Evolutionary conservation across 345 rosid species (phyloP).

Genomic region (Erysimum cheiranthoides): DNA sequence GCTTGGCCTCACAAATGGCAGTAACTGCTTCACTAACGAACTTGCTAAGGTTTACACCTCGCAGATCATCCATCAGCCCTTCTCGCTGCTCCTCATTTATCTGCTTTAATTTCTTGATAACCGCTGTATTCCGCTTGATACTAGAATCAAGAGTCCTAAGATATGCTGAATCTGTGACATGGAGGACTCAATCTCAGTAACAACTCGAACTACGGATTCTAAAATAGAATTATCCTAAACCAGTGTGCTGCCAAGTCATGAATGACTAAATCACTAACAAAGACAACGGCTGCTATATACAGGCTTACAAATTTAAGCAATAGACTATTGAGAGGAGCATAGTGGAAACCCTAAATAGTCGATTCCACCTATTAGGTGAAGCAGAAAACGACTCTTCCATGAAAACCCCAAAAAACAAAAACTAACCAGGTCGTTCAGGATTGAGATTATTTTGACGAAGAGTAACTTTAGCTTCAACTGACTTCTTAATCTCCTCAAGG

Average conservation of each 20-base stretch:
- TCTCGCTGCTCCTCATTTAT: slow-evolving; percentile 92
- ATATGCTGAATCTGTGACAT: slow-evolving; percentile 71
- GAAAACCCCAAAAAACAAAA: neutral
- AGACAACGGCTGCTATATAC: neutral
- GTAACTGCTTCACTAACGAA: slow-evolving; percentile 96
- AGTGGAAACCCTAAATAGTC: neutral
- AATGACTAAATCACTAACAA: slow-evolving; percentile 3
- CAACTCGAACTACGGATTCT: slow-evolving; percentile 29
- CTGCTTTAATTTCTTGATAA: slow-evolving; percentile 89
- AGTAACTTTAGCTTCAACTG: slow-evolving; percentile 74
- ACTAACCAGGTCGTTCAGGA: slow-evolving; percentile 95
- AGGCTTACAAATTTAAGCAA: neutral
- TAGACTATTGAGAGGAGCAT: neutral
- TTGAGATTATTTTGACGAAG: slow-evolving; percentile 94
- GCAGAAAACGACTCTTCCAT: neutral
- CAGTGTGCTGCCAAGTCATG: slow-evolving; percentile 2
- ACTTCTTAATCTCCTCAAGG: slow-evolving; percentile 85
- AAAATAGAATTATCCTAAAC: neutral
- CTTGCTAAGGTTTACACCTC: slow-evolving; percentile 84
- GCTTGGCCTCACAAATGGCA: slow-evolving; percentile 96
- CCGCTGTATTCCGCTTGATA: slow-evolving; percentile 93
- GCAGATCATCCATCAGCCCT: slow-evolving; percentile 88
- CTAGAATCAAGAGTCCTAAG: slow-evolving; percentile 95
- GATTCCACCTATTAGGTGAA: neutral
- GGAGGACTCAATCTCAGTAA: slow-evolving; percentile 42